Percentiles rank a stretch among this genome's conserved stretches.
Evolutionary conservation across 2,329 filamentous ascomycete species (phyloP).

Genomic region (Incumbomyces delicatus): DNA sequence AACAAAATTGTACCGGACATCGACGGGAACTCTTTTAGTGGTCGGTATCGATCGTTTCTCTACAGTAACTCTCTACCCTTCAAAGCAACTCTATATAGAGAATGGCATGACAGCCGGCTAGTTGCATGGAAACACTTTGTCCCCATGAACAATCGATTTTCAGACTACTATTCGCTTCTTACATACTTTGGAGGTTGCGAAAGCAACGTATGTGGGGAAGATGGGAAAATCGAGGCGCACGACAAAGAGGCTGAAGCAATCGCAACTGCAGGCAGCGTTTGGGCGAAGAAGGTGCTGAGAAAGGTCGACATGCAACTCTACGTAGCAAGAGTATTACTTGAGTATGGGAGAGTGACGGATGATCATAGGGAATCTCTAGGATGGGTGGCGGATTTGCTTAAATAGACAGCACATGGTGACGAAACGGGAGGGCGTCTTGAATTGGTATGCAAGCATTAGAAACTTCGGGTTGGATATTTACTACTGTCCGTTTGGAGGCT

Average conservation of each 20-base stretch:
- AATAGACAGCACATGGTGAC: too few relatives aligned
- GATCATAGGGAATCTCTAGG: conserved; percentile 19
- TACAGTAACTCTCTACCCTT: conserved; percentile 60
- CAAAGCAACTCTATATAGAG: conserved; percentile 67
- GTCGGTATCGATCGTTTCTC: conserved; percentile 60
- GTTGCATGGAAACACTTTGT: conserved; percentile 73
- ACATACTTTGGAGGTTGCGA: conserved; percentile 57
- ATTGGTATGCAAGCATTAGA: too few relatives aligned
- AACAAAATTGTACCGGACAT: conserved; percentile 66
- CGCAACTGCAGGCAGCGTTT: conserved; percentile 54
- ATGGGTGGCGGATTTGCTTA: conserved; percentile 12
- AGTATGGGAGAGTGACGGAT: conserved; percentile 47
- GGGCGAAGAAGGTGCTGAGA: conserved; percentile 59
- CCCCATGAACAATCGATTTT: conserved; percentile 65
- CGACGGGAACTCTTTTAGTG: conserved; percentile 64
- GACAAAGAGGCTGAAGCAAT: conserved; percentile 55
- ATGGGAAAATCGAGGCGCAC: conserved; percentile 8
- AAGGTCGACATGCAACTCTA: conserved; percentile 68
- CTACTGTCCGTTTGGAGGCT: too few relatives aligned
- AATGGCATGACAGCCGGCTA: conserved; percentile 70
- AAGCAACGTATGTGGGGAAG: conserved; percentile 13
- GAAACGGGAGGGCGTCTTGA: too few relatives aligned
- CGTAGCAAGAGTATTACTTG: conserved; percentile 52
- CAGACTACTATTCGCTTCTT: conserved; percentile 63
- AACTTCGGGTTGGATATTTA: too few relatives aligned